Conservation (phyloP, 805 yeast species). For the Zygoascus tannicola region DNA sequence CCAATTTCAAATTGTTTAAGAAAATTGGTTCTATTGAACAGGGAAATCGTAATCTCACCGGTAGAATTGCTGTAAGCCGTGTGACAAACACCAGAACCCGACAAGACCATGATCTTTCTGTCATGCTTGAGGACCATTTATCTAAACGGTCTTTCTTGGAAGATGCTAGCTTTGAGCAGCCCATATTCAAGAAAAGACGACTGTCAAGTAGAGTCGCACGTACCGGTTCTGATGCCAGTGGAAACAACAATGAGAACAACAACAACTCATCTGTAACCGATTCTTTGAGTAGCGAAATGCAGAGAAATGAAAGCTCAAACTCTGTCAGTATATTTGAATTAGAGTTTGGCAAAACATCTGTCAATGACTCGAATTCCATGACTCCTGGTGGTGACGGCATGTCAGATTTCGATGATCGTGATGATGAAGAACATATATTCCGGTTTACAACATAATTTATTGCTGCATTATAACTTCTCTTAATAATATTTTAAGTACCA, state of each 20-base stretch:
- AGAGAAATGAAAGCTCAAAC: not conserved
- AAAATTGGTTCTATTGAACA: not conserved
- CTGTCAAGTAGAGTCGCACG: not conserved
- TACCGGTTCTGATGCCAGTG: not conserved
- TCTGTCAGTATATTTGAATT: not conserved
- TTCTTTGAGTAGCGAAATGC: not conserved
- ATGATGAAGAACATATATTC: conserved; percentile 21
- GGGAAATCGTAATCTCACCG: not conserved
- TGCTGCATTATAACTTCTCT: no score
- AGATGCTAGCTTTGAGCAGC: no score
- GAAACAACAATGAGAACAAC: no score
- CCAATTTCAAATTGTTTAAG: conserved; percentile 17
- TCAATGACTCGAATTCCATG: not conserved
- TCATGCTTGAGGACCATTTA: not conserved
- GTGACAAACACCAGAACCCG: not conserved
- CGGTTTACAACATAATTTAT: conserved; percentile 15
- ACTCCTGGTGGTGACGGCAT: not conserved
- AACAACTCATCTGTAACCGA: not conserved
- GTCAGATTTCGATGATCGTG: conserved; percentile 8
- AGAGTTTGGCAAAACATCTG: not conserved
- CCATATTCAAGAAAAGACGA: not conserved
- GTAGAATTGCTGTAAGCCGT: not conserved
- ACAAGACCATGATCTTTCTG: not conserved
- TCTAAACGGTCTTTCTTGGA: not conserved
- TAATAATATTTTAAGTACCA: not conserved